phyloP scores from a whole-genome alignment of 108 stramenopile genomes.

The Parmales sp. region DNA sequence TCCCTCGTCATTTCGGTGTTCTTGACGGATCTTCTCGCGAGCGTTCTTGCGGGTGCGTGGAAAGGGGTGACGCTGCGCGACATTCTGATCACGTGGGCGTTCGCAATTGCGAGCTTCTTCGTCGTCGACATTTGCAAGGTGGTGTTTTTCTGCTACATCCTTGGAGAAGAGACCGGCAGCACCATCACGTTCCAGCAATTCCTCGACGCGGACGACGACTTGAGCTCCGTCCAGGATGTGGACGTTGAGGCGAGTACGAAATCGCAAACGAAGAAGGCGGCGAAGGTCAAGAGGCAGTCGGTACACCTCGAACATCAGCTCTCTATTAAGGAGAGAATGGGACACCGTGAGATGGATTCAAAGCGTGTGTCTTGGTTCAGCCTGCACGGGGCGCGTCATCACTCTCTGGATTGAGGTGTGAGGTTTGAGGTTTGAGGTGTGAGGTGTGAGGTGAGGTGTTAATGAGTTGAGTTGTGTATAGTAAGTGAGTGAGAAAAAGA shows the following conservation, averaged over 20 bases:
- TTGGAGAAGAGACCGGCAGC: not conserved
- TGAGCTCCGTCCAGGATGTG: not conserved
- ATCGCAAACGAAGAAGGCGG: not conserved
- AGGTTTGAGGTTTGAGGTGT: no score
- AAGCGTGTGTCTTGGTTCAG: not conserved
- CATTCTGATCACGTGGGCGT: slow-evolving; percentile 11
- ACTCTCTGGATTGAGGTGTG: no score
- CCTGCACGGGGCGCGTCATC: not conserved
- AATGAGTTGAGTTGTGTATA: no score
- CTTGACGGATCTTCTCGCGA: not conserved
- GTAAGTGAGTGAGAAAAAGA: no score
- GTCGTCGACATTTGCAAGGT: not conserved
- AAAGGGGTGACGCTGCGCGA: not conserved
- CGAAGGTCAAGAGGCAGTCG: slow-evolving; percentile 4
- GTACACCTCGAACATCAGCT: not conserved
- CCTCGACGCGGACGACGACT: not conserved
- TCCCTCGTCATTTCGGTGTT: slow-evolving; percentile 5
- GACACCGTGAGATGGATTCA: not conserved
- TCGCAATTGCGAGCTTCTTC: not conserved
- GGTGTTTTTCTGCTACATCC: not conserved
- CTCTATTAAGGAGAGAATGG: not conserved
- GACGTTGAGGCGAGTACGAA: not conserved
- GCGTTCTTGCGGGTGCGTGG: slow-evolving; percentile 1
- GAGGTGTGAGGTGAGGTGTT: no score
- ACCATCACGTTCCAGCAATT: not conserved